Evolutionary conservation across 2,329 filamentous ascomycete species (phyloP).

Genomic region (Fusarium sp.): DNA sequence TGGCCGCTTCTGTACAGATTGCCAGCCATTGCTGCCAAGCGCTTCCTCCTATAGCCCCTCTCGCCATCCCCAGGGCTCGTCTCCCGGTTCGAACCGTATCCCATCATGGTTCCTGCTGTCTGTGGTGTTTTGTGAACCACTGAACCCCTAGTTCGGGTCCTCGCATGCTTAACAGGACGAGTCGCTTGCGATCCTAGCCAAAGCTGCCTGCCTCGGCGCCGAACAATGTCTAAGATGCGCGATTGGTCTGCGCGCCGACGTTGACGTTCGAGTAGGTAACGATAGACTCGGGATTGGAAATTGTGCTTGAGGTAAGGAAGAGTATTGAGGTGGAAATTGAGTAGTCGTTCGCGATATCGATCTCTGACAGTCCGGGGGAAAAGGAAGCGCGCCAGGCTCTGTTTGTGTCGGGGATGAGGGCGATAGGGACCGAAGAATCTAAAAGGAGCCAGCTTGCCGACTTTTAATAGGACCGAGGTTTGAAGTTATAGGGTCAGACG

Average conservation of each 20-base stretch:
- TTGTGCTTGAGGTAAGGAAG: slow-evolving; percentile 76
- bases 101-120: slow-evolving; percentile 38
- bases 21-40: slow-evolving; percentile 74
- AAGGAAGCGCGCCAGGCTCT: slow-evolving; percentile 71
- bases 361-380: slow-evolving; percentile 72
- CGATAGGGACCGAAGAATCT: slow-evolving; percentile 53
- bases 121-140: slow-evolving; percentile 47
- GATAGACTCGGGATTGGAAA: slow-evolving; percentile 81
- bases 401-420: slow-evolving; percentile 55
- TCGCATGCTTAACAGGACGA: slow-evolving; percentile 48
- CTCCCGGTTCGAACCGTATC: slow-evolving; percentile 48
- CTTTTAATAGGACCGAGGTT: slow-evolving; percentile 9
- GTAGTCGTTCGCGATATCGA: slow-evolving; percentile 72
- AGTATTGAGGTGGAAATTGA: slow-evolving; percentile 78
- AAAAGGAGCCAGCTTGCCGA: slow-evolving; percentile 58
- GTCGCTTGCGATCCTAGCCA: slow-evolving; percentile 54
- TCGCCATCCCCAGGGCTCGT: slow-evolving; percentile 56
- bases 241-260: slow-evolving; percentile 62
- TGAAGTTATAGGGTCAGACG: slow-evolving; percentile 12
- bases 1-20: slow-evolving; percentile 67
- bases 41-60: slow-evolving; percentile 79
- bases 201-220: slow-evolving; percentile 57
- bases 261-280: slow-evolving; percentile 75
- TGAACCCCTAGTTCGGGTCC: slow-evolving; percentile 47
- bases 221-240: slow-evolving; percentile 58